Percentiles rank a stretch among this genome's conserved stretches.
These are phyloP conservation scores for Tolypocladium tundrense DNA, from an alignment of 2,329 filamentous ascomycete species.

Conservation along the genomic window DNA sequence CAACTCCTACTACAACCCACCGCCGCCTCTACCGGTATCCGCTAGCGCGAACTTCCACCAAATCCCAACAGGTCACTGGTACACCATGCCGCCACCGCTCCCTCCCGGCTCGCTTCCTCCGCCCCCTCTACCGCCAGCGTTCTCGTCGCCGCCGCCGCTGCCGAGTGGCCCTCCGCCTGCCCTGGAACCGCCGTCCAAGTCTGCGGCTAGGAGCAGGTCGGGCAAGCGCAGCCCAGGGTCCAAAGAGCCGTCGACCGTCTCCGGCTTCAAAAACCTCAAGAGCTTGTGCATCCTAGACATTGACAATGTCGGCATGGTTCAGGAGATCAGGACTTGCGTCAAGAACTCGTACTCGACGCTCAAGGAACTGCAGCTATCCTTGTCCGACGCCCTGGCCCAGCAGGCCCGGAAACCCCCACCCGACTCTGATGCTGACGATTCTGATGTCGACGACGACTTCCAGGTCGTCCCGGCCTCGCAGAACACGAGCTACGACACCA, in stretches of 20 bases:
- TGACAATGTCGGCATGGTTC: conserved; percentile 43
- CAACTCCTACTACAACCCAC: conserved; percentile 41
- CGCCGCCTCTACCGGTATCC: conserved; percentile 33
- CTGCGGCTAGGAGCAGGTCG: conserved; percentile 19
- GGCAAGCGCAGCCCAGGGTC: conserved; percentile 18
- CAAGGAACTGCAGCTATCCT: conserved; percentile 44
- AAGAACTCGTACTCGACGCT: conserved; percentile 44
- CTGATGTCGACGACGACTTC: conserved; percentile 47
- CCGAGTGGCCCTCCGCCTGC: conserved; percentile 15
- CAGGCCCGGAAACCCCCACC: conserved; percentile 25
- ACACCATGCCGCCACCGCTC: conserved; percentile 14
- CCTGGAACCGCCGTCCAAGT: conserved; percentile 24
- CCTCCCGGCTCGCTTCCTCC: conserved; percentile 6
- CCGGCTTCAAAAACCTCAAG: conserved; percentile 45
- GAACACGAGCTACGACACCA: conserved; percentile 23
- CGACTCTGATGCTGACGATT: conserved; percentile 34
- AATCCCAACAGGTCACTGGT: conserved; percentile 22
- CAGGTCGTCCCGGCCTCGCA: conserved; percentile 28
- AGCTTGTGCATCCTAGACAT: conserved; percentile 49
- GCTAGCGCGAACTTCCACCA: conserved; percentile 17
- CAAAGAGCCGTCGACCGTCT: conserved; percentile 41
- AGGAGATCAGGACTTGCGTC: conserved; percentile 46
- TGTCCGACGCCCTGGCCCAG: conserved; percentile 41
- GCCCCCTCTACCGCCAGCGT: conserved; percentile 8
- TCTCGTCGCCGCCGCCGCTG: conserved; percentile 8